phyloP scores from a whole-genome alignment of 257 asterid genomes.

The Avicennia marina region DNA sequence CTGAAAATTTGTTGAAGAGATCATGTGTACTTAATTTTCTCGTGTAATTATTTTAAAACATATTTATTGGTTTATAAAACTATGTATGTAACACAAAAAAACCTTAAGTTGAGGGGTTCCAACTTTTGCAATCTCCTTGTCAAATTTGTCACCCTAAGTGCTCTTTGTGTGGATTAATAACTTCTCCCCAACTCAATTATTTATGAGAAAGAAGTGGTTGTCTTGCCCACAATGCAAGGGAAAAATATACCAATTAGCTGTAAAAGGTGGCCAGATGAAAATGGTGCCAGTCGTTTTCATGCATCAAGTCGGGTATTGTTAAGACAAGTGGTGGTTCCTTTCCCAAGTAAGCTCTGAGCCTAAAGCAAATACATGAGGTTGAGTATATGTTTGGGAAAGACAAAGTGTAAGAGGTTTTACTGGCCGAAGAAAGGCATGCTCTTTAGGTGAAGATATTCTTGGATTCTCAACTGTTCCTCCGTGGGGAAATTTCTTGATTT shows the following conservation, averaged over 20 bases:
- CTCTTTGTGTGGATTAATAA: too few species aligned
- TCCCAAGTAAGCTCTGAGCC: conserved; percentile 25
- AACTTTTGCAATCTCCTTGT: neutral
- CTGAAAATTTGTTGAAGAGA: too few species aligned
- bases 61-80: conserved; percentile 32
- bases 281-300: conserved; percentile 32
- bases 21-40: too few species aligned
- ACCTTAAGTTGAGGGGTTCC: too few species aligned
- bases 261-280: neutral
- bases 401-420: conserved; percentile 26
- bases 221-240: conserved; percentile 11
- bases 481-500: neutral
- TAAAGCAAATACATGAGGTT: conserved; percentile 26
- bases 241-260: conserved; percentile 6
- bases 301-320: conserved; percentile 13
- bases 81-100: conserved; percentile 15
- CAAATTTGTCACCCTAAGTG: neutral
- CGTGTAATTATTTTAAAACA: too few species aligned
- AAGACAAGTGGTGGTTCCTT: conserved; percentile 30
- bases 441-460: neutral
- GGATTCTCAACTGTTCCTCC: neutral
- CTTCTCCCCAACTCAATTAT: neutral
- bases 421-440: conserved; percentile 26
- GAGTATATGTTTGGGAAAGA: conserved; percentile 38
- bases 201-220: neutral